Evolutionary conservation across 2,329 filamentous ascomycete genomes (phyloP).

Genomic region (Monilinia polystroma): DNA sequence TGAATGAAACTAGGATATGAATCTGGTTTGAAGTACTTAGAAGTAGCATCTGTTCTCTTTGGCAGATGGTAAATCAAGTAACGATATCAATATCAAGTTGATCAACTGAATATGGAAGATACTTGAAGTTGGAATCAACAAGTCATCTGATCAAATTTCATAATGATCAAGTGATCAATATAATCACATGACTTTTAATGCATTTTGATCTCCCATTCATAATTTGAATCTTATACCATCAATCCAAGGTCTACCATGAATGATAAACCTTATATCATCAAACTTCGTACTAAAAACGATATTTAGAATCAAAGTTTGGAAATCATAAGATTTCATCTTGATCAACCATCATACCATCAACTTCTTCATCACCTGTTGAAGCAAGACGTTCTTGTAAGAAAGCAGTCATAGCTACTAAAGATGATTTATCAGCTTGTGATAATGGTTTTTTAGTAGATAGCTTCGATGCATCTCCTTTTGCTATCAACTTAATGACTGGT

Average conservation of each 20-base stretch:
- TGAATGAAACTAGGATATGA: background rate
- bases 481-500: constrained; percentile 44
- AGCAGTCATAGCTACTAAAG: constrained; percentile 30
- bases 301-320: background rate
- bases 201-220: background rate
- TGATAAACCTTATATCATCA: background rate
- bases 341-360: constrained; percentile 3
- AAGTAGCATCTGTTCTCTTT: background rate
- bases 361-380: constrained; percentile 1
- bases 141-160: background rate
- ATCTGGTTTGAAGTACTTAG: background rate
- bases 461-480: constrained; percentile 33
- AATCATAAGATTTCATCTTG: background rate
- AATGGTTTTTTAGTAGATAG: constrained; percentile 19
- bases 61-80: background rate
- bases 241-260: too few species aligned
- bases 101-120: background rate
- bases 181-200: background rate
- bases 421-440: constrained; percentile 26
- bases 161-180: background rate
- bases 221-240: background rate
- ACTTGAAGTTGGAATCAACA: background rate
- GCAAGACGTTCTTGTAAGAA: constrained; percentile 29
- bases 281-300: background rate
- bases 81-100: background rate